Percentiles rank a stretch among this genome's conserved stretches.
Evolutionary conservation across 495 filamentous ascomycete species (phyloP).

Genomic region (Achaetomiella virescens): DNA sequence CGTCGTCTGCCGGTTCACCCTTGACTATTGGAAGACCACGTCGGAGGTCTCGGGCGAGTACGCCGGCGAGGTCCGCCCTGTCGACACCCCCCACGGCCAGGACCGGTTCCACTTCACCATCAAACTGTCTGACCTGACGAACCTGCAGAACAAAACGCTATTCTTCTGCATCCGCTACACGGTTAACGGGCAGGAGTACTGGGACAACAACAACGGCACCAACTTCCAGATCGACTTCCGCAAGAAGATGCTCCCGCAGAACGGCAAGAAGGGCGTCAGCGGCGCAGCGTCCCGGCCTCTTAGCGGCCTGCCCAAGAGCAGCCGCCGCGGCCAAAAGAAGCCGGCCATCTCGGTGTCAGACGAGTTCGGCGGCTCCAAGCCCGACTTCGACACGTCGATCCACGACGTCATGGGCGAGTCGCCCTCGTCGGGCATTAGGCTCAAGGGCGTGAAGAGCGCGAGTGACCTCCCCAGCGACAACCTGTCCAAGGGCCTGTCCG

Average conservation of each 20-base stretch:
- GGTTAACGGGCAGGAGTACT: slow-evolving; percentile 79
- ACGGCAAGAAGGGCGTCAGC: slow-evolving; percentile 47
- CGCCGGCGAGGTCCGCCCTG: slow-evolving; percentile 67
- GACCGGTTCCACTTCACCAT: slow-evolving; percentile 92
- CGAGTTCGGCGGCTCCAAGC: slow-evolving; percentile 60
- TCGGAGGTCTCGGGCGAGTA: slow-evolving; percentile 90
- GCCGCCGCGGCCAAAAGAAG: slow-evolving; percentile 48
- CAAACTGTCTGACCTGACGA: slow-evolving; percentile 83
- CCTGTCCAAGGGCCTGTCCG: slow-evolving; percentile 41
- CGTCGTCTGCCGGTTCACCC: slow-evolving; percentile 85
- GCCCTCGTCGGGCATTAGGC: slow-evolving; percentile 35
- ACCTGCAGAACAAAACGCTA: slow-evolving; percentile 82
- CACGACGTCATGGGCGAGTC: slow-evolving; percentile 50
- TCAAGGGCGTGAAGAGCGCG: slow-evolving; percentile 47
- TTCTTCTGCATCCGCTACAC: slow-evolving; percentile 88
- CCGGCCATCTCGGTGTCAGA: slow-evolving; percentile 60
- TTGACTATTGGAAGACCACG: slow-evolving; percentile 97
- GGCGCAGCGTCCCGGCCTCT: slow-evolving; percentile 49
- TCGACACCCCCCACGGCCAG: slow-evolving; percentile 58
- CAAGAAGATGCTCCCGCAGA: slow-evolving; percentile 59
- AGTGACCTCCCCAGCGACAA: slow-evolving; percentile 44
- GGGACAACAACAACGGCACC: slow-evolving; percentile 83
- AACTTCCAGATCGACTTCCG: slow-evolving; percentile 93
- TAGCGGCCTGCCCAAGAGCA: slow-evolving; percentile 69
- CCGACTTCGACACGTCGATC: slow-evolving; percentile 52